These are phyloP conservation scores for Fusarium oligoseptatum DNA, from an alignment of 2,329 filamentous ascomycete species.

Conservation along the genomic window DNA sequence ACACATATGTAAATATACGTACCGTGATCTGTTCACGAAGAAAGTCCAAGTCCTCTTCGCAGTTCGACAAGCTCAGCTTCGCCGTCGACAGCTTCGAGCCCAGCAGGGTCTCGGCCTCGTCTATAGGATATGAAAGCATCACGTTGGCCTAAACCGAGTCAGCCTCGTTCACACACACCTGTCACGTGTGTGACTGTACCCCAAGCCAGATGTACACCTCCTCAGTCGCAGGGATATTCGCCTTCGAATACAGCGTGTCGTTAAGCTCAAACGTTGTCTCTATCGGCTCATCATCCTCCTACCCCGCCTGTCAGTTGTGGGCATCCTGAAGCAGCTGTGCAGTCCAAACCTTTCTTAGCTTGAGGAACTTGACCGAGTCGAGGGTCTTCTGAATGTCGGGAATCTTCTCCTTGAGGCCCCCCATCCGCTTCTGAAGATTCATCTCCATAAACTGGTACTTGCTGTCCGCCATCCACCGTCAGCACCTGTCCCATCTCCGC, in stretches of 20 bases:
- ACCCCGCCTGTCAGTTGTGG: slow-evolving; percentile 34
- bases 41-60: slow-evolving; percentile 97
- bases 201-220: slow-evolving; percentile 99
- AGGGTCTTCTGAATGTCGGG: slow-evolving; percentile 97
- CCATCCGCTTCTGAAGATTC: slow-evolving; percentile 86
- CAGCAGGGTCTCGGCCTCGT: slow-evolving; percentile 86
- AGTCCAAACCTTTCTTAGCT: slow-evolving; percentile 74
- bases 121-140: slow-evolving; percentile 94
- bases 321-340: not conserved
- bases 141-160: slow-evolving; percentile 80
- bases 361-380: slow-evolving; percentile 89
- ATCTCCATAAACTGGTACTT: slow-evolving; percentile 99
- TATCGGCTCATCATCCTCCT: slow-evolving; percentile 75
- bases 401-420: slow-evolving; percentile 91
- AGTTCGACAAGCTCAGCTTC: slow-evolving; percentile 84
- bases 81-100: slow-evolving; percentile 83
- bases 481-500: slow-evolving; percentile 25
- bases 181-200: slow-evolving; percentile 57
- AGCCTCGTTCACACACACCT: slow-evolving; percentile 30
- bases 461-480: slow-evolving; percentile 61
- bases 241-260: slow-evolving; percentile 93
- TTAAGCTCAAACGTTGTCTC: slow-evolving; percentile 97
- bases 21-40: slow-evolving; percentile 96
- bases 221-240: slow-evolving; percentile 82
- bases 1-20: slow-evolving; percentile 49